Evolutionary conservation across 148 eudicot genomes (phyloP).

Genomic region (Chenopodium formosanum): DNA sequence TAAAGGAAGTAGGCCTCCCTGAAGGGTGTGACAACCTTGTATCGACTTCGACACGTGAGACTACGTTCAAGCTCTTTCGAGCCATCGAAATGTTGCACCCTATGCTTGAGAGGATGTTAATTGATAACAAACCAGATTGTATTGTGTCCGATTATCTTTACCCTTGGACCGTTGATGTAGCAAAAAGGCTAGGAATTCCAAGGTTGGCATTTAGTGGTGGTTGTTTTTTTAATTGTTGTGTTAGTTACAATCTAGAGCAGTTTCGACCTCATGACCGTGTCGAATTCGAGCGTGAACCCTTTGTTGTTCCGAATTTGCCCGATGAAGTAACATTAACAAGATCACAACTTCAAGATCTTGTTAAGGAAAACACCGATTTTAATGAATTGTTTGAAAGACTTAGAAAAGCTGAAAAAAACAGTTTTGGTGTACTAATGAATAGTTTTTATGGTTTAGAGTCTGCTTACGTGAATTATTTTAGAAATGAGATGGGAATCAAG

Average conservation of each 20-base stretch:
- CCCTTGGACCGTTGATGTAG: slow-evolving; percentile 51
- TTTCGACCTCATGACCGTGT: slow-evolving; percentile 31
- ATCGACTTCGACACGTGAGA: slow-evolving; percentile 41
- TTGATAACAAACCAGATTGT: slow-evolving; percentile 29
- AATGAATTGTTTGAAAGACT: slow-evolving; percentile 42
- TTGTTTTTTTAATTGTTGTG: slow-evolving; percentile 43
- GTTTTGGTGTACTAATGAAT: slow-evolving; percentile 52
- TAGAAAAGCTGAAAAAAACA: slow-evolving; percentile 41
- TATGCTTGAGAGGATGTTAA: slow-evolving; percentile 33
- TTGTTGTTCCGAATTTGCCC: slow-evolving; percentile 40
- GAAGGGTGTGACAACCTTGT: slow-evolving; percentile 49
- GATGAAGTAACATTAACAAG: slow-evolving; percentile 34
- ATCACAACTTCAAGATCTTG: slow-evolving; percentile 52
- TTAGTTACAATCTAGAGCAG: slow-evolving; percentile 31
- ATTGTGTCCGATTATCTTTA: slow-evolving; percentile 49
- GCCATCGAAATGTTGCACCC: slow-evolving; percentile 51
- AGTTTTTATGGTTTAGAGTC: slow-evolving; percentile 50
- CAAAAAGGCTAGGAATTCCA: slow-evolving; percentile 32
- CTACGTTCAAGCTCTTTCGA: slow-evolving; percentile 34
- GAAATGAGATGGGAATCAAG: slow-evolving; percentile 35
- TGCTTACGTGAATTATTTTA: slow-evolving; percentile 42
- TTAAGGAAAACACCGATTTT: slow-evolving; percentile 37
- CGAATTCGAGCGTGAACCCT: slow-evolving; percentile 34
- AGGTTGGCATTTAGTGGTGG: slow-evolving; percentile 54
- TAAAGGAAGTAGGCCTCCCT: slow-evolving; percentile 43